These are phyloP conservation scores for Bombardia bombarda DNA, from an alignment of 495 filamentous ascomycete genomes.

Conservation along the genomic window DNA sequence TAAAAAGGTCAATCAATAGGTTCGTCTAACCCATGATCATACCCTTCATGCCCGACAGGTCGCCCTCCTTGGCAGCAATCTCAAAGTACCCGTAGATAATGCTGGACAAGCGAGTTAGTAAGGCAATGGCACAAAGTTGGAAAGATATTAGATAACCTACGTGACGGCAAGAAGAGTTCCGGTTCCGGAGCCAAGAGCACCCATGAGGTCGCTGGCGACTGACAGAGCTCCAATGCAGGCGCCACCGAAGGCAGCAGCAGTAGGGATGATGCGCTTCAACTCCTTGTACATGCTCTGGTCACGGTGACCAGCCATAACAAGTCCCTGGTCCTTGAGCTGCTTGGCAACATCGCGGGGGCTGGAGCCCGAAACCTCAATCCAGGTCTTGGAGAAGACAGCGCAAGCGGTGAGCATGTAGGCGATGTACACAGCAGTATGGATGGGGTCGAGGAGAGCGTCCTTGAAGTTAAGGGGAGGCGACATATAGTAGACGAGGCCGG, in stretches of 20 bases:
- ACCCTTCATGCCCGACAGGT: slow-evolving; percentile 84
- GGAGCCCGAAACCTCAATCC: slow-evolving; percentile 98
- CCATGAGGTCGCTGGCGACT: slow-evolving; percentile 89
- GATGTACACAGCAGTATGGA: slow-evolving; percentile 94
- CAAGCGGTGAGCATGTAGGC: slow-evolving; percentile 95
- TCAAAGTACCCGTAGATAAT: slow-evolving; percentile 99
- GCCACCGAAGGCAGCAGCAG: slow-evolving; percentile 96
- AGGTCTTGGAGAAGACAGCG: slow-evolving; percentile 98
- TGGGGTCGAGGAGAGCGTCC: slow-evolving; percentile 89
- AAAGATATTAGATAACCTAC: too few relatives aligned
- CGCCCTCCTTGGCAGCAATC: slow-evolving; percentile 96
- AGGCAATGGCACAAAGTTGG: too few relatives aligned
- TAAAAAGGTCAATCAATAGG: too few relatives aligned
- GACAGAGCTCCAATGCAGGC: slow-evolving; percentile 98
- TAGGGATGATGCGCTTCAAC: slow-evolving; percentile 97
- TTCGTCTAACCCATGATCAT: slow-evolving; percentile 58
- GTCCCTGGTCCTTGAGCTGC: slow-evolving; percentile 98
- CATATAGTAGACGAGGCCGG: slow-evolving; percentile 98
- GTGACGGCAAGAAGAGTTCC: slow-evolving; percentile 98
- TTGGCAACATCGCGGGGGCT: slow-evolving; percentile 97
- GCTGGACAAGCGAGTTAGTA: slow-evolving; percentile 46
- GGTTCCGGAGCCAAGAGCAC: slow-evolving; percentile 92
- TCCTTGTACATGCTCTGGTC: slow-evolving; percentile 99
- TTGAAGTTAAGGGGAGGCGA: slow-evolving; percentile 95
- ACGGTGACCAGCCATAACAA: slow-evolving; percentile 98